Conservation (phyloP, 1,139 yeast genomes). For the Suhomyces wounanorum region DNA sequence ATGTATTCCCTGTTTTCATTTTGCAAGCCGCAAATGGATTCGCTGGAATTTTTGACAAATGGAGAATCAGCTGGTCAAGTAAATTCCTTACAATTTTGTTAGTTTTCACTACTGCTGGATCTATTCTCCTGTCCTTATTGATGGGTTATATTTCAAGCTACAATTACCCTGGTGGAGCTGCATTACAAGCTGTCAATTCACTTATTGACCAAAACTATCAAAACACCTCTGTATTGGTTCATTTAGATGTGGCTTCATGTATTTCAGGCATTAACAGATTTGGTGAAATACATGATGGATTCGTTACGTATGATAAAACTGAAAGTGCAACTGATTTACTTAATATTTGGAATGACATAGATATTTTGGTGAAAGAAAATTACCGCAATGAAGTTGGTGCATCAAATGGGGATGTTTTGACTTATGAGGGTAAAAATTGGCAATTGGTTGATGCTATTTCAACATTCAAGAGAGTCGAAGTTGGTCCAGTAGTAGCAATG, state of each 20-base stretch:
- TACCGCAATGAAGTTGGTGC: constrained; percentile 15
- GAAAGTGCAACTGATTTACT: constrained; percentile 49
- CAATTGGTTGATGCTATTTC: constrained; percentile 23
- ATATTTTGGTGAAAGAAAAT: constrained; percentile 58
- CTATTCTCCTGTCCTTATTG: constrained; percentile 46
- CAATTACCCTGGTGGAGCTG: constrained; percentile 91
- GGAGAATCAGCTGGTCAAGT: constrained; percentile 30
- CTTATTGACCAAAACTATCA: constrained; percentile 29
- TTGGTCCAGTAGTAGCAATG: constrained; percentile 4
- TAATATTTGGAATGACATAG: constrained; percentile 54
- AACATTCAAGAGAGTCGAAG: constrained; percentile 22
- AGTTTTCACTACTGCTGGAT: constrained; percentile 31
- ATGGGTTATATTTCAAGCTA: constrained; percentile 65
- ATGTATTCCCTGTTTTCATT: constrained; percentile 69
- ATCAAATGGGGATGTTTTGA: constrained; percentile 7
- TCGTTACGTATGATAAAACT: constrained; percentile 70
- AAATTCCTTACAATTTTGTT: constrained; percentile 31
- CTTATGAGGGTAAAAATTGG: constrained; percentile 30
- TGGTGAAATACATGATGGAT: constrained; percentile 51
- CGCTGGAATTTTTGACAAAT: constrained; percentile 38
- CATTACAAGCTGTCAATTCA: constrained; percentile 56
- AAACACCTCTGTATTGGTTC: constrained; percentile 43
- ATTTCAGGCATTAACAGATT: constrained; percentile 87
- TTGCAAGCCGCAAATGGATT: constrained; percentile 68
- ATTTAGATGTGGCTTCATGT: constrained; percentile 78